Evolutionary conservation across 2,329 filamentous ascomycete genomes (phyloP).

Genomic region (Emericellopsis cladophorae): DNA sequence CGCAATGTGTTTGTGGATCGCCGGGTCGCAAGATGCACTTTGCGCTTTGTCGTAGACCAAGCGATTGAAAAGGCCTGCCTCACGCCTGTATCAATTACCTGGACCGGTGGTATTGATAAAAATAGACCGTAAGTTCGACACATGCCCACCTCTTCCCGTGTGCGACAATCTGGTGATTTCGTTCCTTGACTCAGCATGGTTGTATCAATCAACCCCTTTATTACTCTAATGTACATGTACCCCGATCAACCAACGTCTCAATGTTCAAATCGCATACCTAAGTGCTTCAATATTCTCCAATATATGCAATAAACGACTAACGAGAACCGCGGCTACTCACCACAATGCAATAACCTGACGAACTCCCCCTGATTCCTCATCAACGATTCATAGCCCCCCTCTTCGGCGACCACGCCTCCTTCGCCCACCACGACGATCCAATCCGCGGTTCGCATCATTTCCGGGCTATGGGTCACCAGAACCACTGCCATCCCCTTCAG

Average conservation of each 20-base stretch:
- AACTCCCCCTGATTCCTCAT: constrained; percentile 29
- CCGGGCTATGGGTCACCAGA: constrained; percentile 66
- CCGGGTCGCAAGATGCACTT: constrained; percentile 17
- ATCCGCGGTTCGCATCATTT: constrained; percentile 80
- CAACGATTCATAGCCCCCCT: constrained; percentile 54
- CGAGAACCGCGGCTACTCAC: no score
- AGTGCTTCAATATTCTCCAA: no score
- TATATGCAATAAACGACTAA: no score
- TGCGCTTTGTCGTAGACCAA: constrained; percentile 10
- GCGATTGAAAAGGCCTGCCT: constrained; percentile 13
- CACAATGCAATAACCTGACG: constrained; percentile 20
- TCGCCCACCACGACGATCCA: constrained; percentile 62
- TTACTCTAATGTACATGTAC: no score
- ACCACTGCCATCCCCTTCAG: constrained; percentile 50
- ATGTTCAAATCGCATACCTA: no score
- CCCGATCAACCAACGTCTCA: no score
- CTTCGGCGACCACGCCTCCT: constrained; percentile 46
- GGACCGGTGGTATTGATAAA: not conserved
- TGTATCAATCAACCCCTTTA: no score
- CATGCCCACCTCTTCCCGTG: no score
- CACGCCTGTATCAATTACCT: not conserved
- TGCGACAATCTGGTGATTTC: no score
- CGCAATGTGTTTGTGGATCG: constrained; percentile 19
- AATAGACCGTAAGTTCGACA: no score
- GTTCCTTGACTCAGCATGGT: no score